These are phyloP conservation scores for Neurospora sp. DNA, from an alignment of 495 filamentous ascomycete species.

Conservation along the genomic window DNA sequence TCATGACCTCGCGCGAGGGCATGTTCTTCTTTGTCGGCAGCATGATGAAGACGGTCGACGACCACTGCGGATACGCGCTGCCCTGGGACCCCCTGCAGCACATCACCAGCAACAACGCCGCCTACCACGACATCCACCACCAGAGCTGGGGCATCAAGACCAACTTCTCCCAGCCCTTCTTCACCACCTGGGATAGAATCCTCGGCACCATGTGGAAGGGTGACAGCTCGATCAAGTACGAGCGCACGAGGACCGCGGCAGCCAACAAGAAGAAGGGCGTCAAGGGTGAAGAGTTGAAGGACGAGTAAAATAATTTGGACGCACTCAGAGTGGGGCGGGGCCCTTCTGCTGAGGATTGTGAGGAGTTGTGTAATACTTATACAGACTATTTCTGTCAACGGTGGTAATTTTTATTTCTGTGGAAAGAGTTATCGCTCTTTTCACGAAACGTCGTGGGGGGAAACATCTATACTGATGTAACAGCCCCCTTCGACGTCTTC, in stretches of 20 bases:
- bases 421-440: not conserved
- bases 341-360: not conserved
- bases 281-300: constrained; percentile 17
- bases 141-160: constrained; percentile 98
- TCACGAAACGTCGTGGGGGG: not conserved
- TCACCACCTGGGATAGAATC: constrained; percentile 72
- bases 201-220: constrained; percentile 68
- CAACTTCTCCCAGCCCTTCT: constrained; percentile 68
- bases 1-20: constrained; percentile 68
- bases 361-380: not conserved
- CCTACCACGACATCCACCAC: constrained; percentile 96
- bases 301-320: not conserved
- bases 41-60: constrained; percentile 92
- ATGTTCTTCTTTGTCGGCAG: constrained; percentile 78
- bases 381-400: not conserved
- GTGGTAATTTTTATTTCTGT: not conserved
- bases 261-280: constrained; percentile 25
- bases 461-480: not conserved
- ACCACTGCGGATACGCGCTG: constrained; percentile 92
- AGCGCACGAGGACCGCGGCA: constrained; percentile 26
- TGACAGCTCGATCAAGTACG: constrained; percentile 34
- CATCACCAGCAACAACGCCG: constrained; percentile 84
- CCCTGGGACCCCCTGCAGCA: constrained; percentile 92
- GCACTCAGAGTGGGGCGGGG: not conserved
- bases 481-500: not conserved